Evolutionary conservation across 805 yeast species (phyloP).

Genomic region (Tetrapisispora arboricola): DNA sequence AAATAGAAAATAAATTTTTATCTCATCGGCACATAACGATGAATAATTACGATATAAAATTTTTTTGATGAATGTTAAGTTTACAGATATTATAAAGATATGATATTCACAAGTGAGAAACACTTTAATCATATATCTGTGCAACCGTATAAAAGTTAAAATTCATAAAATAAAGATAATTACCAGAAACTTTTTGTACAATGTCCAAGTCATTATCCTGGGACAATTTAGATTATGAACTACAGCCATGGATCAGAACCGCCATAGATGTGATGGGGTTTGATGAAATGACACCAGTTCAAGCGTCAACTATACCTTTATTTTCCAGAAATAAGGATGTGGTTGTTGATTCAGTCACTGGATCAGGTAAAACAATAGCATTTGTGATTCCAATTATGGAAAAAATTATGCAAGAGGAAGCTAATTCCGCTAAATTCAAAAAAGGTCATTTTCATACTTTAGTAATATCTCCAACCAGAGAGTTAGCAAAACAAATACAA

Average conservation of each 20-base stretch:
- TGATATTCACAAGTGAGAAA: too few species aligned
- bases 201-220: conserved; percentile 44
- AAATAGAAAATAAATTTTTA: too few species aligned
- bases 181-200: background rate
- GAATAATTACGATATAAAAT: too few species aligned
- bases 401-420: conserved; percentile 37
- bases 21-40: too few species aligned
- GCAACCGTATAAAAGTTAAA: too few species aligned
- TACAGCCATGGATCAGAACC: conserved; percentile 59
- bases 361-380: conserved; percentile 96
- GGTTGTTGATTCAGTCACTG: conserved; percentile 94
- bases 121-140: too few species aligned
- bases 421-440: conserved; percentile 26
- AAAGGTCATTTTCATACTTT: conserved; percentile 65
- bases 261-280: conserved; percentile 71
- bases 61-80: too few species aligned
- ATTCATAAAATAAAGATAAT: too few species aligned
- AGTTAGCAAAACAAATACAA: conserved; percentile 60
- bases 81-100: too few species aligned
- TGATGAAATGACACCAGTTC: conserved; percentile 88
- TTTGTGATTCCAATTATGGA: conserved; percentile 77
- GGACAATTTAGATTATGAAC: conserved; percentile 41
- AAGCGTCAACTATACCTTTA: conserved; percentile 87
- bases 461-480: conserved; percentile 59
- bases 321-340: conserved; percentile 82